phyloP scores from a whole-genome alignment of 2,329 filamentous ascomycete genomes.

The Xylaria hypoxylon region DNA sequence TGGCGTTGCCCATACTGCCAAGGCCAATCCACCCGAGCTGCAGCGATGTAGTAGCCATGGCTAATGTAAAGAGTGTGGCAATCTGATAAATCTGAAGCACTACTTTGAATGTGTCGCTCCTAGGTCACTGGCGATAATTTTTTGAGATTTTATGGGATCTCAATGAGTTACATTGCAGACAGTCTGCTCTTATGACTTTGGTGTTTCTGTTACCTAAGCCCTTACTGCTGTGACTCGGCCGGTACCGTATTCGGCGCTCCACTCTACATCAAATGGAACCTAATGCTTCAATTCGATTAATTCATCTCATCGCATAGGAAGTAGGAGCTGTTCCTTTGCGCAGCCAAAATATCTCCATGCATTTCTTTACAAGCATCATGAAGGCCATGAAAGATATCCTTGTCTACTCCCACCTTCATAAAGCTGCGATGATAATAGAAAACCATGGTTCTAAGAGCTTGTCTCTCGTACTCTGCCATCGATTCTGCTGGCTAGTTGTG shows the following conservation, averaged over 20 bases:
- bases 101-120: neutral
- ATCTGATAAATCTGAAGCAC: neutral
- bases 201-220: slow-evolving; percentile 7
- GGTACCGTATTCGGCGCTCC: slow-evolving; percentile 14
- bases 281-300: neutral
- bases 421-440: too few relatives aligned
- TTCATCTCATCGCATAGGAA: neutral
- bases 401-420: too few relatives aligned
- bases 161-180: neutral
- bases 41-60: slow-evolving; percentile 18
- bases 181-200: neutral
- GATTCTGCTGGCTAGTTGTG: too few relatives aligned
- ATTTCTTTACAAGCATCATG: too few relatives aligned
- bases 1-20: slow-evolving; percentile 63
- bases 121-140: neutral
- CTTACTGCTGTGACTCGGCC: neutral
- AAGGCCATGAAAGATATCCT: too few relatives aligned
- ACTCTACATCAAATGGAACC: neutral
- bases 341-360: too few relatives aligned
- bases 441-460: too few relatives aligned
- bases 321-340: too few relatives aligned
- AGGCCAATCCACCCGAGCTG: slow-evolving; percentile 53
- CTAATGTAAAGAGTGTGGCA: neutral
- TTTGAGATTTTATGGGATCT: neutral
- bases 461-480: too few relatives aligned